Base-by-base conservation (phyloP, 306 rosid genomes). In the Erythrophleum fordii region DNA sequence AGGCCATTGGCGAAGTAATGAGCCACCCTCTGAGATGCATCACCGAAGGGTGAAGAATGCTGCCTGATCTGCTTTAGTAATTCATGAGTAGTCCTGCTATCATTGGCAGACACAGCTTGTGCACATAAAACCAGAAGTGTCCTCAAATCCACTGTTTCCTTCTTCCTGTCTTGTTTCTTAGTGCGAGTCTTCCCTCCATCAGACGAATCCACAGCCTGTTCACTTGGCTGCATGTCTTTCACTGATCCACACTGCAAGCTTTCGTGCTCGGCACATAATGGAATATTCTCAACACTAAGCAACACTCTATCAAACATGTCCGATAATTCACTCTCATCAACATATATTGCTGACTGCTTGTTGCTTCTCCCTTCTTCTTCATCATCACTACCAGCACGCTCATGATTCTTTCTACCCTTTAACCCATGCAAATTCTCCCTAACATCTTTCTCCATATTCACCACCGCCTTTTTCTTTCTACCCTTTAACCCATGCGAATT, bases 1-100 rank as follows among this genome's bases (percentile, higher is more conserved):
- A 94, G 84, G 60, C 85, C 87, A 60, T 90, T 84, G 8, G 84
- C 92, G 3, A 92, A 88, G 85, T 51, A 92, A 89, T 90, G 88
- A 53, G 97, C 95, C 87, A 92, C 53, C 59, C 95, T 92, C 86
- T 89, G 91, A 5, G 88, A 46, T 1, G 91, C 87, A 66, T 92
- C 94, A 8, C 98, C 98, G 0, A 20, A 46, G 6, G 81, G 78
- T n/a, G 89, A 84, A 60, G 97, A 90, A 80, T 92, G 88, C 76
- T 87, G 85, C 88, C 90, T 83, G 66, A 94, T 89, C 92, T 92
- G 91, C 82, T 83, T 84, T 18, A 94, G 76, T 70, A 92, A 77
- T 72, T 92, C 98, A 79, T 25, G 77, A 77, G 91, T 94, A 53
- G 88, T 88, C 72, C 92, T 82, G 6, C 67, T 49, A 71, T 94